A percentile compares a stretch with the other conserved stretches of the same genome.
These are phyloP conservation scores for Kockiozyma suomiensis DNA, from an alignment of 805 yeast genomes.

Conservation along the genomic window DNA sequence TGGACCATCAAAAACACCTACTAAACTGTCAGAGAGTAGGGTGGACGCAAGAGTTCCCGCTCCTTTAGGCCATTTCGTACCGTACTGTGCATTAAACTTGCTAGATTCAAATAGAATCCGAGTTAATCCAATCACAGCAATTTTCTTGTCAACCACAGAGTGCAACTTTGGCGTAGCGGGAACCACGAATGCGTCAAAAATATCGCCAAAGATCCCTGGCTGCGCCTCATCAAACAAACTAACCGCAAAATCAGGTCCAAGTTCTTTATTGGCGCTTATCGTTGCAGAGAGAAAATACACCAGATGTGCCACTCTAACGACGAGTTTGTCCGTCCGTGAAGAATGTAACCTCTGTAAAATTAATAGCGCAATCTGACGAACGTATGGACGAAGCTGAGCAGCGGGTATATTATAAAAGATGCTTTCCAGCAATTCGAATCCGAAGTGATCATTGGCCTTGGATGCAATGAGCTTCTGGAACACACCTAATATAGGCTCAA, in stretches of 20 bases:
- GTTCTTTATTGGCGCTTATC: conserved; percentile 40
- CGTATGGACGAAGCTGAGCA: conserved; percentile 52
- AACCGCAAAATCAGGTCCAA: conserved; percentile 58
- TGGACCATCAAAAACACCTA: conserved; percentile 18
- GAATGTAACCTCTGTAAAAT: conserved; percentile 78
- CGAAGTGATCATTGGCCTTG: conserved; percentile 73
- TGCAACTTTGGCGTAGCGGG: conserved; percentile 45
- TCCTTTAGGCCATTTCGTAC: conserved; percentile 44
- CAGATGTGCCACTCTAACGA: conserved; percentile 69
- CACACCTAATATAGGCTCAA: conserved; percentile 89
- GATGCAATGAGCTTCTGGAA: conserved; percentile 92
- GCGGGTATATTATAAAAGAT: conserved; percentile 63
- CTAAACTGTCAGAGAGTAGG: conserved; percentile 21
- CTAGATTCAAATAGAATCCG: conserved; percentile 47
- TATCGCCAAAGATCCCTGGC: conserved; percentile 44
- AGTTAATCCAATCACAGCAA: conserved; percentile 54
- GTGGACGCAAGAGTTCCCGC: conserved; percentile 11
- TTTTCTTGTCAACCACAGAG: conserved; percentile 50
- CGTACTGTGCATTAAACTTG: conserved; percentile 49
- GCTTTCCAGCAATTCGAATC: conserved; percentile 79
- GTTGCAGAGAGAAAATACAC: conserved; percentile 55
- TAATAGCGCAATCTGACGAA: conserved; percentile 73
- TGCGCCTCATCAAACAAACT: conserved; percentile 75
- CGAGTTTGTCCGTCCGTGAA: conserved; percentile 79
- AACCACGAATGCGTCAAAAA: conserved; percentile 42